These are phyloP conservation scores for Gastrolobium bilobum DNA, from an alignment of 306 rosid species.

Conservation along the genomic window DNA sequence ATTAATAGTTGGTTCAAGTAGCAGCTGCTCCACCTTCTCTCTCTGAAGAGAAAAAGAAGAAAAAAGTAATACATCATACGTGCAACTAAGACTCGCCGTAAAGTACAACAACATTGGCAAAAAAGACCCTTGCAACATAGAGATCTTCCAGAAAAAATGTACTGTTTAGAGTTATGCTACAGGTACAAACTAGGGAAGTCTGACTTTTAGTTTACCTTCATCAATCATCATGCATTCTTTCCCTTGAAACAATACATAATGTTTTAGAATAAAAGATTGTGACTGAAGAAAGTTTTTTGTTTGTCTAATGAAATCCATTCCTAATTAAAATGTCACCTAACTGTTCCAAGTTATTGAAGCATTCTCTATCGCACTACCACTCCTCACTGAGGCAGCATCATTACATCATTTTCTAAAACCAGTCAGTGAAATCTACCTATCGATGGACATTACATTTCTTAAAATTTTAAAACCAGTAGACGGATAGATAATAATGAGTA, in stretches of 20 bases:
- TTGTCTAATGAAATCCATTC: slow-evolving; percentile 12
- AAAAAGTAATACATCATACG: slow-evolving; percentile 7
- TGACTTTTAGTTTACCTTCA: slow-evolving; percentile 1
- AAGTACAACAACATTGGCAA: slow-evolving; percentile 8
- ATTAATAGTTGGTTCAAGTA: slow-evolving; percentile 61
- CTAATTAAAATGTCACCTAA: slow-evolving; percentile 1
- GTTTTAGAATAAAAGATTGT: background rate
- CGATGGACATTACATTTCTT: background rate
- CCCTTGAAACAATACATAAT: background rate
- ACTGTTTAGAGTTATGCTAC: background rate
- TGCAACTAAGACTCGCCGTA: background rate
- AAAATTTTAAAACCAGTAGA: slow-evolving; percentile 4
- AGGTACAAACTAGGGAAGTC: background rate
- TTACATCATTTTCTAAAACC: slow-evolving; percentile 18
- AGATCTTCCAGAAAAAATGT: background rate
- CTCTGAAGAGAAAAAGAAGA: slow-evolving; percentile 54
- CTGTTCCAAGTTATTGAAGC: slow-evolving; percentile 17
- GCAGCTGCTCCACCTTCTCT: slow-evolving; percentile 83
- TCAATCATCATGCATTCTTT: slow-evolving; percentile 2
- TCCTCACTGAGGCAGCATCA: slow-evolving; percentile 12
- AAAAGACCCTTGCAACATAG: background rate
- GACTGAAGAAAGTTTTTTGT: background rate
- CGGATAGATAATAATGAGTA: background rate
- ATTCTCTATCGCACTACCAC: slow-evolving; percentile 3
- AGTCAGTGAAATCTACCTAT: background rate